Percentiles rank a stretch among this genome's conserved stretches.
phyloP scores from a whole-genome alignment of 768 basidiomycete genomes.

The Pleurotus giganteus region DNA sequence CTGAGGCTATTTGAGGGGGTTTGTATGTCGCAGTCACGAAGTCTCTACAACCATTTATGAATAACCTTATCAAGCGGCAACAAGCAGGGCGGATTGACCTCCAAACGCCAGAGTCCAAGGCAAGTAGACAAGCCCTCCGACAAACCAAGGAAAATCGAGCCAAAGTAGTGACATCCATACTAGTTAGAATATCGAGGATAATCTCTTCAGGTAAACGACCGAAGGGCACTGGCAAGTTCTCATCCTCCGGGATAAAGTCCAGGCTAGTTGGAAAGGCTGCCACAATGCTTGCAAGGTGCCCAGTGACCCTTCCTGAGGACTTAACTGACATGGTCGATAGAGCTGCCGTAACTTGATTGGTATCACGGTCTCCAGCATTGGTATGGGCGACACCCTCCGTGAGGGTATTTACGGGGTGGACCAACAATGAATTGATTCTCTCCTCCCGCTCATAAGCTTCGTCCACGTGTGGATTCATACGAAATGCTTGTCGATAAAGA shows the following conservation, averaged over 20 bases:
- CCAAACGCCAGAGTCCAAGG: slow-evolving; percentile 72
- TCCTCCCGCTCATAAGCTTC: slow-evolving; percentile 63
- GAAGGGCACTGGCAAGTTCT: slow-evolving; percentile 54
- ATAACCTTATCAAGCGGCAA: background rate
- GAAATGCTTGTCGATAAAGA: slow-evolving; percentile 59
- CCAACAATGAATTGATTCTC: slow-evolving; percentile 33
- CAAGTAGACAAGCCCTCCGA: slow-evolving; percentile 72
- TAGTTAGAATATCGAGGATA: slow-evolving; percentile 61
- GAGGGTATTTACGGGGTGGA: slow-evolving; percentile 21
- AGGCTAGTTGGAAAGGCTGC: slow-evolving; percentile 45
- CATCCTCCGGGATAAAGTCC: slow-evolving; percentile 68
- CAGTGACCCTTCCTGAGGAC: slow-evolving; percentile 26
- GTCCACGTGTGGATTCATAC: slow-evolving; percentile 67
- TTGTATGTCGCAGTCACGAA: slow-evolving; percentile 66
- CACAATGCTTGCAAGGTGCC: slow-evolving; percentile 46
- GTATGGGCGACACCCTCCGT: slow-evolving; percentile 10
- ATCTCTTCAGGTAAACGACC: slow-evolving; percentile 74
- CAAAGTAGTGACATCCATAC: slow-evolving; percentile 62
- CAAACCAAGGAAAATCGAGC: slow-evolving; percentile 77
- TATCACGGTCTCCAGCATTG: slow-evolving; percentile 9
- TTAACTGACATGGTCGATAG: slow-evolving; percentile 24
- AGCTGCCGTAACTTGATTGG: slow-evolving; percentile 25
- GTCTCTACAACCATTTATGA: slow-evolving; percentile 38
- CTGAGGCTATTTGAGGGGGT: slow-evolving; percentile 68
- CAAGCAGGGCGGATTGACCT: slow-evolving; percentile 44